Conservation (phyloP, 805 yeast species). For the Tetrapisispora namnaoensis region DNA sequence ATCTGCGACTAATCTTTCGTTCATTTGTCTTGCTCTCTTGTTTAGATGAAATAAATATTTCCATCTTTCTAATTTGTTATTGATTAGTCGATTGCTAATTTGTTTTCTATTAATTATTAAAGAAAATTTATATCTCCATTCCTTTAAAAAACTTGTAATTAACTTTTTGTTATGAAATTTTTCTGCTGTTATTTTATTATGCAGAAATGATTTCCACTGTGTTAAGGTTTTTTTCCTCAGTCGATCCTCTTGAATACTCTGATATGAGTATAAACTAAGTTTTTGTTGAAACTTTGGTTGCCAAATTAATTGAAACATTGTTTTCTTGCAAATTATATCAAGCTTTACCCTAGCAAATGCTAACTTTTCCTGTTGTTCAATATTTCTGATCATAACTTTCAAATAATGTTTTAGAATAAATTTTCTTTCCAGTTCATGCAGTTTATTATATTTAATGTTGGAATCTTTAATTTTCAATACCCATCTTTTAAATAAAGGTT, state of each 20-base stretch:
- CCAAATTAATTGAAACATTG: constrained; percentile 16
- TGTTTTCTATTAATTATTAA: background rate
- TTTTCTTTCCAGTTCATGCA: constrained; percentile 5
- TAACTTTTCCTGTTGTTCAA: constrained; percentile 10
- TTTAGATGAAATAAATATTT: background rate
- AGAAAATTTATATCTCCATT: background rate
- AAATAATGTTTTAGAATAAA: constrained; percentile 8
- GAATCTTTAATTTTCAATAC: background rate
- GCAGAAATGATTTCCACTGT: constrained; percentile 6
- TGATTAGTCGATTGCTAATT: background rate
- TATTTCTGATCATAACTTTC: constrained; percentile 1
- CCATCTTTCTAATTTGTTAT: background rate
- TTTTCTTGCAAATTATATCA: constrained; percentile 4
- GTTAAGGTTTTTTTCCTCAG: constrained; percentile 1
- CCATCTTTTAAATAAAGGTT: background rate
- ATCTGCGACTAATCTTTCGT: no score
- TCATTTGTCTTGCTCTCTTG: background rate
- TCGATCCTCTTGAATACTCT: constrained; percentile 5
- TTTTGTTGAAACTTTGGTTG: constrained; percentile 12
- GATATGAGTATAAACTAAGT: constrained; percentile 7
- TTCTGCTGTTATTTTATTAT: constrained; percentile 3
- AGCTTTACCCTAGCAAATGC: constrained; percentile 2
- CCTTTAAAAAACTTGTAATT: background rate
- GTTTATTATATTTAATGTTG: background rate
- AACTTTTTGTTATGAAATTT: background rate